phyloP scores from a whole-genome alignment of 495 filamentous ascomycete genomes.

The Geoglossum glabrum region DNA sequence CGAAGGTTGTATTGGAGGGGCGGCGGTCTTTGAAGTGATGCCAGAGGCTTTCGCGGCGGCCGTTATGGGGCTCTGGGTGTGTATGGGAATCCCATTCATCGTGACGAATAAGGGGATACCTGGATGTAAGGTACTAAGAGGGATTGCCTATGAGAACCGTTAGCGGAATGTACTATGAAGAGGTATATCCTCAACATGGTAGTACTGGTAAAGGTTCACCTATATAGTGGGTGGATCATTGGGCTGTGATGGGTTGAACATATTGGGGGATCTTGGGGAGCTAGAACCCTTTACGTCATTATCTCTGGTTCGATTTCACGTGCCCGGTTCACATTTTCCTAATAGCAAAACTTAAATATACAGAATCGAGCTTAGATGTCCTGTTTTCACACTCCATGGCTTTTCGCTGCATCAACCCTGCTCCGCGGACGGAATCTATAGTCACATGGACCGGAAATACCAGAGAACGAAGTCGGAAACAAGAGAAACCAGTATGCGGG shows the following conservation, averaged over 20 bases:
- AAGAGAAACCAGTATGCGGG: background rate
- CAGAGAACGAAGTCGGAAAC: constrained; percentile 3
- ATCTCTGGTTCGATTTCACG: no score
- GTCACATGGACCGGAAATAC: constrained; percentile 2
- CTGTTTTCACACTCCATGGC: background rate
- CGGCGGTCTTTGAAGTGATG: constrained; percentile 28
- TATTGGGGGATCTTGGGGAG: no score
- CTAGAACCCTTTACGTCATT: background rate
- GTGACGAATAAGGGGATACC: constrained; percentile 5
- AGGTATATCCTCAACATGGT: background rate
- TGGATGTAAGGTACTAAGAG: background rate
- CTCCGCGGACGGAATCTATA: background rate
- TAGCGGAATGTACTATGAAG: background rate
- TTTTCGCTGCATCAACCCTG: background rate
- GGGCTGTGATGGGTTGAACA: background rate
- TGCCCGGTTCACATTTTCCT: background rate
- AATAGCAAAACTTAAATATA: background rate
- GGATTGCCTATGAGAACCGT: background rate
- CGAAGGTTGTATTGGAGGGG: constrained; percentile 9
- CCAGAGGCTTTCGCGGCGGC: constrained; percentile 26
- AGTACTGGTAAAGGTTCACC: background rate
- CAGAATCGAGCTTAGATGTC: background rate
- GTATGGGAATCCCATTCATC: constrained; percentile 38
- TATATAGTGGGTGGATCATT: background rate
- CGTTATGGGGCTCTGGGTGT: constrained; percentile 21